These are phyloP conservation scores for Tympanopsis confertula DNA, from an alignment of 2,329 filamentous ascomycete species.

Conservation along the genomic window DNA sequence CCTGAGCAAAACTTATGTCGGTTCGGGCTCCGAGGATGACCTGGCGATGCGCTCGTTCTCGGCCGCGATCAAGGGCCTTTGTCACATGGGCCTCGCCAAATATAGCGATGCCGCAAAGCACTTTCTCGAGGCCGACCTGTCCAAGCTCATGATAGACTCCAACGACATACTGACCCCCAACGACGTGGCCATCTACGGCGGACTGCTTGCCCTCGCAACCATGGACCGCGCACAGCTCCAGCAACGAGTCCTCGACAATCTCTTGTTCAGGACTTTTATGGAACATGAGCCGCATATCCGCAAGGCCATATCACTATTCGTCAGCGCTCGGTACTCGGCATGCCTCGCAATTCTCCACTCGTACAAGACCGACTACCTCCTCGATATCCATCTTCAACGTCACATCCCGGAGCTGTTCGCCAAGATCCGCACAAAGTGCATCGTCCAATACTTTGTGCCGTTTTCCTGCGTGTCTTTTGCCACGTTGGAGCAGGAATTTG, in stretches of 20 bases:
- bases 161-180: conserved; percentile 49
- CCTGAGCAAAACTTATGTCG: conserved; percentile 37
- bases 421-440: conserved; percentile 49
- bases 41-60: conserved; percentile 10
- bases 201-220: conserved; percentile 52
- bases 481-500: conserved; percentile 50
- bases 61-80: conserved; percentile 33
- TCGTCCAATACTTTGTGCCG: conserved; percentile 55
- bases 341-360: conserved; percentile 51
- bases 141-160: conserved; percentile 36
- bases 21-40: conserved; percentile 4
- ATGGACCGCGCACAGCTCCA: conserved; percentile 51
- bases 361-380: conserved; percentile 51
- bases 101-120: conserved; percentile 43
- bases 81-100: conserved; percentile 36
- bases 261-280: conserved; percentile 50
- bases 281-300: conserved; percentile 60
- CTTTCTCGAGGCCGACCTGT: conserved; percentile 43
- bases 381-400: conserved; percentile 49
- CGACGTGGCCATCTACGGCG: conserved; percentile 57
- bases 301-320: conserved; percentile 54
- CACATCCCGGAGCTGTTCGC: conserved; percentile 42
- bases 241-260: conserved; percentile 44
- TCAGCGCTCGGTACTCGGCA: conserved; percentile 51
- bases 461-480: conserved; percentile 51